These are phyloP conservation scores for Xylariales sp. DNA, from an alignment of 2,329 filamentous ascomycete species.

Conservation along the genomic window DNA sequence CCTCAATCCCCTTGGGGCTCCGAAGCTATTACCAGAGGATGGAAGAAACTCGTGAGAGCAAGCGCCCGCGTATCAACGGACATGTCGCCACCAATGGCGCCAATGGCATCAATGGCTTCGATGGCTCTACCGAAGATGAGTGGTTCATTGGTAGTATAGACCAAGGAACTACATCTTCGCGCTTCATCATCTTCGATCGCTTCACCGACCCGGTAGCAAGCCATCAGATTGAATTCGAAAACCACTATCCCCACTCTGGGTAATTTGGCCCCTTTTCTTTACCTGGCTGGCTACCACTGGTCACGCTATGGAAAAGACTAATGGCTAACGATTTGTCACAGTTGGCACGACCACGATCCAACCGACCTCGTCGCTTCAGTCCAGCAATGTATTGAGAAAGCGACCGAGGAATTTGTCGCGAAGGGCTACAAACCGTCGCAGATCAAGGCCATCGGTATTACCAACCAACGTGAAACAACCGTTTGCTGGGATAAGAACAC, in stretches of 20 bases:
- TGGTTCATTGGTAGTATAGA: slow-evolving; percentile 90
- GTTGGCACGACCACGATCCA: slow-evolving; percentile 92
- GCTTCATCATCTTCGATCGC: slow-evolving; percentile 90
- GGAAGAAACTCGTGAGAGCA: slow-evolving; percentile 45
- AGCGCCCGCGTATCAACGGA: slow-evolving; percentile 39
- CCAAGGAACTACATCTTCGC: slow-evolving; percentile 88
- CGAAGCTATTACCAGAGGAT: slow-evolving; percentile 40
- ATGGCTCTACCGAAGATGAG: slow-evolving; percentile 50
- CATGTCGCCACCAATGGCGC: slow-evolving; percentile 26
- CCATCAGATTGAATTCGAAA: slow-evolving; percentile 88
- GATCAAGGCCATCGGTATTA: slow-evolving; percentile 85
- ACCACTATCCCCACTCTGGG: slow-evolving; percentile 87
- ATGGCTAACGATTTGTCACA: slow-evolving; percentile 50
- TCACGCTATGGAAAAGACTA: slow-evolving; percentile 22
- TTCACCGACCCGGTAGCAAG: slow-evolving; percentile 80
- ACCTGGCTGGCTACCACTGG: not conserved
- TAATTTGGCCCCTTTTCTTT: slow-evolving; percentile 56
- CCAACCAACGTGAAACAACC: slow-evolving; percentile 90
- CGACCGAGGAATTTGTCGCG: slow-evolving; percentile 76
- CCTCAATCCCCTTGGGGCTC: slow-evolving; percentile 28
- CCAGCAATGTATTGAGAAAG: slow-evolving; percentile 81
- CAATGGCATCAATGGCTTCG: slow-evolving; percentile 1
- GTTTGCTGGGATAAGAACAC: slow-evolving; percentile 86
- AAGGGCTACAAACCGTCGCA: slow-evolving; percentile 74
- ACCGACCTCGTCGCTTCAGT: slow-evolving; percentile 80